phyloP scores from a whole-genome alignment of 805 yeast species.

The Lachancea nothofagi region DNA sequence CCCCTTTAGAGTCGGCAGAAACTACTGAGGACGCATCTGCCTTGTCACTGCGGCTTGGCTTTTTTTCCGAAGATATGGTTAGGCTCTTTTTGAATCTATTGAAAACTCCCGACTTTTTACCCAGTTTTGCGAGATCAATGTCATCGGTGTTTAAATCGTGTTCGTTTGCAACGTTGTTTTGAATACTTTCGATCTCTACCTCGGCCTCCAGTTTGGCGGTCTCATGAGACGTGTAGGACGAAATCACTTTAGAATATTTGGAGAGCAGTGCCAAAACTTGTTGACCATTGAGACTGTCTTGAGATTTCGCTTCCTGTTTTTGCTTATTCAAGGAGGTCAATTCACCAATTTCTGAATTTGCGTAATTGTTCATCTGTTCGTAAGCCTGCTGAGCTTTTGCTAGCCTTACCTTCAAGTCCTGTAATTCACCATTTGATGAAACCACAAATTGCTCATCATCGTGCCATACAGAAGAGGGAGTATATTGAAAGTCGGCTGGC shows the following conservation, averaged over 20 bases:
- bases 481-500: constrained; percentile 77
- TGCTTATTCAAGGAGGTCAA: constrained; percentile 30
- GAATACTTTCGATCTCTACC: constrained; percentile 87
- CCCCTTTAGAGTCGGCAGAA: constrained; percentile 15
- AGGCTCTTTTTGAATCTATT: constrained; percentile 30
- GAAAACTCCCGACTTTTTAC: constrained; percentile 60
- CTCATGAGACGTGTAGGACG: constrained; percentile 67
- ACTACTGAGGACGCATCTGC: constrained; percentile 19
- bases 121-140: constrained; percentile 38
- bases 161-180: constrained; percentile 67
- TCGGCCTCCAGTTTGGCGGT: constrained; percentile 67
- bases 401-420: constrained; percentile 48
- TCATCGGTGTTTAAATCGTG: constrained; percentile 58
- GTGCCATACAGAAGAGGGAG: constrained; percentile 94
- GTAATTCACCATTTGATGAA: constrained; percentile 50
- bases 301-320: constrained; percentile 37
- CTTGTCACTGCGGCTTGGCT: constrained; percentile 12
- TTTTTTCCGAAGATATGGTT: constrained; percentile 17
- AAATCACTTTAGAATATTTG: constrained; percentile 47
- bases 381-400: constrained; percentile 36
- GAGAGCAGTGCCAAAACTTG: constrained; percentile 38
- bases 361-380: constrained; percentile 24
- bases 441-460: constrained; percentile 78
- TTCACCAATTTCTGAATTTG: constrained; percentile 30
- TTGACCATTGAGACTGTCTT: constrained; percentile 47